phyloP scores from a whole-genome alignment of 257 asterid species.

The Ligustrum vulgare region DNA sequence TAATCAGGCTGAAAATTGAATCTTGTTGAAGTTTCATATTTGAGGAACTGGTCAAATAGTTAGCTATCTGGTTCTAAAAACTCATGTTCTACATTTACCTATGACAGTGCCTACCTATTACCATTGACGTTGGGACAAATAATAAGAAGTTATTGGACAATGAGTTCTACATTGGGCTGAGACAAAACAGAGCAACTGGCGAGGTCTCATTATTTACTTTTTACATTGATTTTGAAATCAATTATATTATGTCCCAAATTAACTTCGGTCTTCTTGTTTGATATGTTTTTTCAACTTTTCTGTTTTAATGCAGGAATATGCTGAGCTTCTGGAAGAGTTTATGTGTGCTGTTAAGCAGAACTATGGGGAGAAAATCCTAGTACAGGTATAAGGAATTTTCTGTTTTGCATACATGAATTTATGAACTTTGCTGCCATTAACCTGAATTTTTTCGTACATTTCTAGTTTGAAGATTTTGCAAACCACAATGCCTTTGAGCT shows the following conservation, averaged over 20 bases:
- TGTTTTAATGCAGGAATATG: constrained; percentile 57
- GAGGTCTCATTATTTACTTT: constrained; percentile 43
- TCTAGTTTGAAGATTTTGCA: constrained; percentile 91
- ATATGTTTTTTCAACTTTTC: constrained; percentile 3
- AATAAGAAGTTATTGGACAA: constrained; percentile 70
- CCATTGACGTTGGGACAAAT: constrained; percentile 91
- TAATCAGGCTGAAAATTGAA: neutral
- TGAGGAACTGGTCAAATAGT: neutral
- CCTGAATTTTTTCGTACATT: constrained; percentile 13
- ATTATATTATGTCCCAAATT: constrained; percentile 5
- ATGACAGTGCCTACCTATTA: constrained; percentile 81
- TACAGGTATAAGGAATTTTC: constrained; percentile 49
- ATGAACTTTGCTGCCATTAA: constrained; percentile 8
- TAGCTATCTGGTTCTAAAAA: neutral
- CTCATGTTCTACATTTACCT: constrained; percentile 6
- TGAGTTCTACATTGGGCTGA: constrained; percentile 86
- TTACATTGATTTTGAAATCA: constrained; percentile 15
- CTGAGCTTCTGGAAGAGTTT: constrained; percentile 81
- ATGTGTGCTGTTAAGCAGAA: constrained; percentile 82
- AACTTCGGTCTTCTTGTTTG: constrained; percentile 1
- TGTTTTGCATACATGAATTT: neutral
- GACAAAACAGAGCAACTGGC: constrained; percentile 78
- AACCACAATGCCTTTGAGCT: constrained; percentile 87
- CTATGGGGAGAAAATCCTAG: constrained; percentile 81
- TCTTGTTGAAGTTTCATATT: neutral